A percentile compares a stretch with the other conserved stretches of the same genome.
Evolutionary conservation across 2,329 filamentous ascomycete genomes (phyloP).

Genomic region (Fusarium bactridioides): DNA sequence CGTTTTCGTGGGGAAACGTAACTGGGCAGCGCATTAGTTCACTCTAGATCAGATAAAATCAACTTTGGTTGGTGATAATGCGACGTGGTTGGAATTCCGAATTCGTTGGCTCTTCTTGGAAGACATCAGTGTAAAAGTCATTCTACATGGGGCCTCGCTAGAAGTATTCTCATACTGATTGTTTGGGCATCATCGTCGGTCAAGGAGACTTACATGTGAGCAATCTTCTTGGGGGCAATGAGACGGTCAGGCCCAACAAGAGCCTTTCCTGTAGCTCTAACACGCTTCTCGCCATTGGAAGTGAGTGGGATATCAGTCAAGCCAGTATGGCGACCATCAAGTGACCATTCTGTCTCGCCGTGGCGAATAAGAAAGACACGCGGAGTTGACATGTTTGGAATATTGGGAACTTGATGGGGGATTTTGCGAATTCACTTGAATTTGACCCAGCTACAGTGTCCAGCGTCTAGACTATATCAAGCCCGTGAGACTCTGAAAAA

Average conservation of each 20-base stretch:
- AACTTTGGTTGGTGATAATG: not conserved
- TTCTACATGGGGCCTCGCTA: not conserved
- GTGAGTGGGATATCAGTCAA: conserved; percentile 88
- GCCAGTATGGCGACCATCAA: conserved; percentile 85
- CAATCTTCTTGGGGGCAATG: conserved; percentile 82
- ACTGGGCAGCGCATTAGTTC: conserved; percentile 47
- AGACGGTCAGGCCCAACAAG: conserved; percentile 84
- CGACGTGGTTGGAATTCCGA: not conserved
- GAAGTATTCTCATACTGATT: not conserved
- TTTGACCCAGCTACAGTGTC: not conserved
- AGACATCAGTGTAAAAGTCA: not conserved
- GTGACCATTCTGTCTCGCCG: conserved; percentile 95
- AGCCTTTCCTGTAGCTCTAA: conserved; percentile 79
- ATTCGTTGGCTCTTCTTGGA: not conserved
- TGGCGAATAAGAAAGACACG: conserved; percentile 86
- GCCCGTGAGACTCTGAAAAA: not conserved
- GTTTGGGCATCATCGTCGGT: not conserved
- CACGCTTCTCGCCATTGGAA: conserved; percentile 77
- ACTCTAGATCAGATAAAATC: not conserved
- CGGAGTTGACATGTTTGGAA: conserved; percentile 58
- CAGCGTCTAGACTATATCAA: not conserved
- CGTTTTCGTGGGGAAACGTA: conserved; percentile 89
- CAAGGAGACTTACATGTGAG: conserved; percentile 72
- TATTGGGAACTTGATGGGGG: conserved; percentile 9
- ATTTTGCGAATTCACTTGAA: not conserved